Conservation (phyloP, 495 filamentous ascomycete genomes). For the Diplogelasinospora grovesii region DNA sequence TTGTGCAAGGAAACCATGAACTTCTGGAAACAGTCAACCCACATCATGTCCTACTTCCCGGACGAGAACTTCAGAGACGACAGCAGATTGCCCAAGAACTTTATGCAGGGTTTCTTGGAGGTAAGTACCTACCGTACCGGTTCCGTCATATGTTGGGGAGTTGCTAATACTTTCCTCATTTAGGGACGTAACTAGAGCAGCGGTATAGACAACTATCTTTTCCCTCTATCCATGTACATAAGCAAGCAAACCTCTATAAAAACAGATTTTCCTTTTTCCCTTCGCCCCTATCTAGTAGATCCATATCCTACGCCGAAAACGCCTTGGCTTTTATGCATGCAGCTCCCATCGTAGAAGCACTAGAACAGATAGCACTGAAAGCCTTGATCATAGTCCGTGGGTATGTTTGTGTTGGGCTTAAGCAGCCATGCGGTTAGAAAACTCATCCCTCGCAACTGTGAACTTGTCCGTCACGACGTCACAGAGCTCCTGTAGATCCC, state of each 20-base stretch:
- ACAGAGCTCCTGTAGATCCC: constrained; percentile 82
- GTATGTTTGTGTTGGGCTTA: no score
- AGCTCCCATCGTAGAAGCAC: no score
- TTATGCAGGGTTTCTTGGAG: constrained; percentile 92
- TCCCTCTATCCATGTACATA: constrained; percentile 26
- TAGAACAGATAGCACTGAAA: no score
- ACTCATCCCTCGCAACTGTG: constrained; percentile 55
- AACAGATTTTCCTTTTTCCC: neutral
- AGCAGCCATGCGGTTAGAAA: constrained; percentile 33
- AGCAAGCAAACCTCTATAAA: constrained; percentile 11
- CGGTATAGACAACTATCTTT: neutral
- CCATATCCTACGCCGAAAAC: constrained; percentile 19
- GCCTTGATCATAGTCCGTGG: no score
- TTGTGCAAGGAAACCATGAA: constrained; percentile 85
- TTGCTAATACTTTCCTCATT: constrained; percentile 6
- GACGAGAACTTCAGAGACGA: constrained; percentile 68
- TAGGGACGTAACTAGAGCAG: constrained; percentile 47
- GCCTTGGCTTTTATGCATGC: no score
- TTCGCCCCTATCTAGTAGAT: constrained; percentile 9
- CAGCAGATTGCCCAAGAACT: constrained; percentile 72
- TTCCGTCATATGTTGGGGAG: no score
- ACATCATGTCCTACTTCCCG: constrained; percentile 96
- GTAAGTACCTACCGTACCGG: constrained; percentile 40
- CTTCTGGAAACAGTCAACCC: constrained; percentile 96
- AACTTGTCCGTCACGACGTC: constrained; percentile 89